Evolutionary conservation across 352 stramenopile genomes (phyloP).

Genomic region (Blastocystis sp.): DNA sequence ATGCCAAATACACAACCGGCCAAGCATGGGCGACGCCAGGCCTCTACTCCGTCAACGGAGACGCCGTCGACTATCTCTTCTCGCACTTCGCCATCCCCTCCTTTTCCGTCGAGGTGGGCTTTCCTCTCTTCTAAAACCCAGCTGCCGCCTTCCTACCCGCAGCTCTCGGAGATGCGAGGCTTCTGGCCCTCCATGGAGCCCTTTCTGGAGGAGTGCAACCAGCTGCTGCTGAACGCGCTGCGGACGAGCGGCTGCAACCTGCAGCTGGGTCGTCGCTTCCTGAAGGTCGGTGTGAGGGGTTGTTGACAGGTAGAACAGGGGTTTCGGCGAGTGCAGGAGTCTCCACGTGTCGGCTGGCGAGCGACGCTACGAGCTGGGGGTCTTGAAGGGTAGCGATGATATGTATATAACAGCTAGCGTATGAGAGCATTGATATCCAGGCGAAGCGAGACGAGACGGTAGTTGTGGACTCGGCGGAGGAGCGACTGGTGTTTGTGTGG

Average conservation of each 20-base stretch:
- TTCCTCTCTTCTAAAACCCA: neutral
- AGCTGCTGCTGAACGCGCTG: neutral
- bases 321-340: neutral
- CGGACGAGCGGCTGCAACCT: neutral
- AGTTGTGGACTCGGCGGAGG: neutral
- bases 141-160: slow-evolving; percentile 6
- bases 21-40: slow-evolving; percentile 23
- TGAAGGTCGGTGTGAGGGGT: neutral
- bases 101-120: neutral
- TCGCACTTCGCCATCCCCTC: neutral
- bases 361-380: too few relatives aligned
- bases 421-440: neutral
- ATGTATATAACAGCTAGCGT: neutral
- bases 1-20: slow-evolving; percentile 4
- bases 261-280: neutral
- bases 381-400: too few relatives aligned
- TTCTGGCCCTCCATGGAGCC: neutral
- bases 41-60: slow-evolving; percentile 29
- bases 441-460: neutral
- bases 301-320: slow-evolving; percentile 12
- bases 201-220: neutral
- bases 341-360: neutral
- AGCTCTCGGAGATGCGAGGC: neutral
- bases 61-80: slow-evolving; percentile 44
- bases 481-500: neutral